These are phyloP conservation scores for Suillus cothurnatus DNA, from an alignment of 768 basidiomycete species.

Conservation along the genomic window DNA sequence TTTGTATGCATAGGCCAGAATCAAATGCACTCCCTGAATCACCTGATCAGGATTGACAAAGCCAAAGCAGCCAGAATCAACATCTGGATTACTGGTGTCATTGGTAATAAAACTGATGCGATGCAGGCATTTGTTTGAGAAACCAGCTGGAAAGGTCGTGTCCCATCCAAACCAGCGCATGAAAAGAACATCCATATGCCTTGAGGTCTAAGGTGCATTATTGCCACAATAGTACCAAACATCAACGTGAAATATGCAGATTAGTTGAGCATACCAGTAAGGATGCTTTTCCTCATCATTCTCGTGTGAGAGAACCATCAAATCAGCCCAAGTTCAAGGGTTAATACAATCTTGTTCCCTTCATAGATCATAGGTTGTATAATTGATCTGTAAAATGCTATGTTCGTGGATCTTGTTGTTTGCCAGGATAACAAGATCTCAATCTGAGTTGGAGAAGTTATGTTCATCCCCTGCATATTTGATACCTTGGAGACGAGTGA, in stretches of 20 bases:
- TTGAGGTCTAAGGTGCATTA: constrained; percentile 1
- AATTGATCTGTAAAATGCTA: constrained; percentile 32
- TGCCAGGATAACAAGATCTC: constrained; percentile 24
- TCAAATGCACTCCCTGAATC: constrained; percentile 42
- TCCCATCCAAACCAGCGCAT: constrained; percentile 42
- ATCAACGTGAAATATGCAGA: constrained; percentile 32
- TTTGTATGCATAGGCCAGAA: constrained; percentile 47
- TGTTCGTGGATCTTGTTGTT: constrained; percentile 36
- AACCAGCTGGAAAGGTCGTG: constrained; percentile 26
- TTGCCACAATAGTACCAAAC: neutral
- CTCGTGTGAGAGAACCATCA: constrained; percentile 37
- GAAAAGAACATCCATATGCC: constrained; percentile 43
- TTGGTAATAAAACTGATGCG: constrained; percentile 42
- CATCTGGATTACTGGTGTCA: constrained; percentile 16
- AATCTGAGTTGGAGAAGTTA: too few relatives aligned
- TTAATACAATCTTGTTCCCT: constrained; percentile 31
- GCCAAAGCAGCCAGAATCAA: constrained; percentile 43
- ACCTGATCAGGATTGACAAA: constrained; percentile 48
- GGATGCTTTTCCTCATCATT: constrained; percentile 27
- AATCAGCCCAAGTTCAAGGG: constrained; percentile 30
- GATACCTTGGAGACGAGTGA: constrained; percentile 6
- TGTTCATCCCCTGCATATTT: constrained; percentile 17
- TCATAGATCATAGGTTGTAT: constrained; percentile 32
- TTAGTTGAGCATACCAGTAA: constrained; percentile 40
- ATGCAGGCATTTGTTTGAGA: constrained; percentile 32